Base-by-base conservation (phyloP, 2,329 filamentous ascomycete species). In the Tolypocladium ovalisporum region DNA sequence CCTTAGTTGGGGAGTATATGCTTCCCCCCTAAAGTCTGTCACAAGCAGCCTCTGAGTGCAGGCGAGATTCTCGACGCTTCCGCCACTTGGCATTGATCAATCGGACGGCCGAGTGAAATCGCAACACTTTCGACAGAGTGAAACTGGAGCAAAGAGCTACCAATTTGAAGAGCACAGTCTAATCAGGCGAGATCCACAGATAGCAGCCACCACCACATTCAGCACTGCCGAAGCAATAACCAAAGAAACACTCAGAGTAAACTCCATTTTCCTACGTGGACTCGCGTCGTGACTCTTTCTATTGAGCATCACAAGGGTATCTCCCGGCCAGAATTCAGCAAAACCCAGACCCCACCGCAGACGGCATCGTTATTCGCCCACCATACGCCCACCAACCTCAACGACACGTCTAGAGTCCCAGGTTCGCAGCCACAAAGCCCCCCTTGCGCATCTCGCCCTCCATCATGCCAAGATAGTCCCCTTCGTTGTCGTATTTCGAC, bases 381-480 rank as follows among this genome's bases (percentile, higher is more conserved):
- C 29, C 29, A 34, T 15, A 47, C 19, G 47, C 47, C 4, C 47
- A n/a, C 19, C 47, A 22, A 52, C 47, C 47, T 52, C 29, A 52
- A n/a, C 29, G 47, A 52, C 47, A 35, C 29, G 29, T 52, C 47
- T 52, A 52, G 17, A 52, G 29, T 32, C 47, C 47, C 19, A 34
- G 29, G 47, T 52, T 35, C 47, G 47, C 19, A 34, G 47, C 32
- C 19, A 19, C 47, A 22, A 35, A 34, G 6, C 19, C 47, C 19
- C 47, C 47, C 47, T 52, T 52, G 47, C 47, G 9, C 36, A 42
- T 34, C 22, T 40, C 52, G 15, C 3, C 66, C 63, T 29, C 52
- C 34, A 40, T 40, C 12, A 32, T 22, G 35, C 36, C 52, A n/a
- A 54, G 36, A n/a, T 54, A 54, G 52, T 54, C 37, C 5, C 22